These are phyloP conservation scores for Exobasidium cylindrosporum DNA, from an alignment of 1,284 basidiomycete species.

Conservation along the genomic window DNA sequence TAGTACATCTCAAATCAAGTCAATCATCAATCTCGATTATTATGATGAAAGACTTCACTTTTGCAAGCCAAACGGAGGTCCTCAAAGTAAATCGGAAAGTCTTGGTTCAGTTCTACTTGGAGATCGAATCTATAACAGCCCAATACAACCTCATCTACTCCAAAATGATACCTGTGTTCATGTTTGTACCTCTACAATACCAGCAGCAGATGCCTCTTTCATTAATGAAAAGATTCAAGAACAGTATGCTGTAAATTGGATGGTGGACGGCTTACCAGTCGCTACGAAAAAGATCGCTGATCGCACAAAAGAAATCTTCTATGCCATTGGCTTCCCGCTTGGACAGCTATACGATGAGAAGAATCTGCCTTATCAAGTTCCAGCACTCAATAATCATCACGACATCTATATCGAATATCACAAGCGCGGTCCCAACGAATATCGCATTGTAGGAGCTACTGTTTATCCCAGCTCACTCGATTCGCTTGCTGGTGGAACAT, in stretches of 20 bases:
- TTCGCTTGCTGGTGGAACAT: constrained; percentile 26
- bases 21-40: constrained; percentile 64
- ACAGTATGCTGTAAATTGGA: constrained; percentile 91
- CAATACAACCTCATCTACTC: constrained; percentile 78
- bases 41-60: constrained; percentile 83
- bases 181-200: constrained; percentile 69
- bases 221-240: constrained; percentile 88
- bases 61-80: constrained; percentile 75
- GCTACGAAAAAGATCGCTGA: constrained; percentile 75
- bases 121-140: constrained; percentile 88
- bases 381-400: constrained; percentile 52
- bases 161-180: constrained; percentile 70
- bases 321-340: constrained; percentile 59
- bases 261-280: constrained; percentile 88
- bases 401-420: constrained; percentile 53
- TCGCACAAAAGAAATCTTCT: constrained; percentile 70
- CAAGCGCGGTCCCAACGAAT: constrained; percentile 42
- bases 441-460: constrained; percentile 50
- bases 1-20: constrained; percentile 26
- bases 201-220: constrained; percentile 74
- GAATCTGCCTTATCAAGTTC: constrained; percentile 55
- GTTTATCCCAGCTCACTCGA: constrained; percentile 43
- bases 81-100: constrained; percentile 76
- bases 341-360: constrained; percentile 42
- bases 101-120: constrained; percentile 92